These are phyloP conservation scores for Colletotrichum sp. DNA, from an alignment of 2,329 filamentous ascomycete genomes.

Conservation along the genomic window DNA sequence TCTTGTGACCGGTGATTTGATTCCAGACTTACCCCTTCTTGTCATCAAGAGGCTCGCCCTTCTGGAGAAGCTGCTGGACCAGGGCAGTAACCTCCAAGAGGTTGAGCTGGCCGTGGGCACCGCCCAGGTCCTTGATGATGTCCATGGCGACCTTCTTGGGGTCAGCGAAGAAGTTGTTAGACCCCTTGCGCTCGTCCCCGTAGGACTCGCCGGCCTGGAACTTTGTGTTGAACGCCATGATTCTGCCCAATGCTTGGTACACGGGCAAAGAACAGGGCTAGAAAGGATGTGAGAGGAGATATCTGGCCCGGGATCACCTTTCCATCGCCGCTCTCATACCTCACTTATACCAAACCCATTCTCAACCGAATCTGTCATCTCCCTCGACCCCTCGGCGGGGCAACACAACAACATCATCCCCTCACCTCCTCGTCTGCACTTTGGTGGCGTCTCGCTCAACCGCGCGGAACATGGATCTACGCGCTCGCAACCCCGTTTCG, in stretches of 20 bases:
- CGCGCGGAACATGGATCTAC: neutral
- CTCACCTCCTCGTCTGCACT: neutral
- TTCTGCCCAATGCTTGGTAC: neutral
- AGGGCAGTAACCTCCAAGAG: slow-evolving; percentile 33
- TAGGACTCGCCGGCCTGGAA: slow-evolving; percentile 43
- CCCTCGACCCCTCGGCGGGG: neutral
- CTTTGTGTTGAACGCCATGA: slow-evolving; percentile 38
- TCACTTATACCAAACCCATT: neutral
- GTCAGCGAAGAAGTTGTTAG: slow-evolving; percentile 33
- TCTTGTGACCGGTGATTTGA: too few relatives aligned
- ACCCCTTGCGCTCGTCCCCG: slow-evolving; percentile 27
- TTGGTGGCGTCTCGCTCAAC: neutral
- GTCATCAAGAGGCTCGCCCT: slow-evolving; percentile 58
- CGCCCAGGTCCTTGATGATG: slow-evolving; percentile 34
- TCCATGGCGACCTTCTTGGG: slow-evolving; percentile 36
- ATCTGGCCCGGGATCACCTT: neutral
- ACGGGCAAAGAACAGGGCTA: neutral
- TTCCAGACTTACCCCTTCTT: slow-evolving; percentile 46
- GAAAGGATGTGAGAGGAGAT: neutral
- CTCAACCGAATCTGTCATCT: neutral
- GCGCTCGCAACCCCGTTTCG: neutral
- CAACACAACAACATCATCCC: neutral
- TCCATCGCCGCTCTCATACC: neutral
- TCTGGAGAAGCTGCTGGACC: slow-evolving; percentile 29
- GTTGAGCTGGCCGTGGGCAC: slow-evolving; percentile 31